Base-by-base conservation (phyloP, 768 basidiomycete genomes). In the Suillus lakei region DNA sequence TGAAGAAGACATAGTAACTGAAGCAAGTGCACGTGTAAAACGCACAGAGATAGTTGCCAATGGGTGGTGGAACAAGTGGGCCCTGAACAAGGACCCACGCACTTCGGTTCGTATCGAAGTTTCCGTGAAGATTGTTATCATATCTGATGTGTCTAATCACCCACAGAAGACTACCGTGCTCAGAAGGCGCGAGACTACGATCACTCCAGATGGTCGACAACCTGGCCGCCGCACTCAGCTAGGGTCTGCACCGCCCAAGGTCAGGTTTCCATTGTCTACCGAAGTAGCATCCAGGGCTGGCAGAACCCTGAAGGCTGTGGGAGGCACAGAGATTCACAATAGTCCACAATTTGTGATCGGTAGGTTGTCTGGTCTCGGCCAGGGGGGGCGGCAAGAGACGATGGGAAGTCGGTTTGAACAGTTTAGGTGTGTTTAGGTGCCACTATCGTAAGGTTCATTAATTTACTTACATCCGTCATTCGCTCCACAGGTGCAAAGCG, bases 31-130 rank as follows among this genome's bases (percentile, higher is more conserved):
- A 16, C 68, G 69, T 64, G 76, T 72, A 64, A 69, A 76, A 62
- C 79, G 79, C 60, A 74, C 70, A 41, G 75, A 82, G 56, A 75
- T 76, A 65, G 80, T 81, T n/a, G 80, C 79, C 51, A 76, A 74
- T 54, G 88, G 85, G 23, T 80, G 87, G 88, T 80, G 83, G 79
- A 76, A 82, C 12, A 80, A 79, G 62, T 89, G 85, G 85, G 80
- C 82, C 30, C 70, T 79, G 65, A 76, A 70, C 51, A 73, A 67
- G 55, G 69, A 69, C 44, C 63, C 70, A 56, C 64, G 61, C 38
- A 15, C 51, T 38, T 54, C 34, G 32, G 78, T 73, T 66, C 71
- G 72, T 60, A 28, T 56, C 28, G 43, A n/a, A 61, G 60, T 65
- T 66, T 58, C 48, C 67, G 61, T 36, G 32, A 41, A 61, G 21